phyloP scores from a whole-genome alignment of 108 stramenopile species.

The Pseudonitzschia multistriata region DNA sequence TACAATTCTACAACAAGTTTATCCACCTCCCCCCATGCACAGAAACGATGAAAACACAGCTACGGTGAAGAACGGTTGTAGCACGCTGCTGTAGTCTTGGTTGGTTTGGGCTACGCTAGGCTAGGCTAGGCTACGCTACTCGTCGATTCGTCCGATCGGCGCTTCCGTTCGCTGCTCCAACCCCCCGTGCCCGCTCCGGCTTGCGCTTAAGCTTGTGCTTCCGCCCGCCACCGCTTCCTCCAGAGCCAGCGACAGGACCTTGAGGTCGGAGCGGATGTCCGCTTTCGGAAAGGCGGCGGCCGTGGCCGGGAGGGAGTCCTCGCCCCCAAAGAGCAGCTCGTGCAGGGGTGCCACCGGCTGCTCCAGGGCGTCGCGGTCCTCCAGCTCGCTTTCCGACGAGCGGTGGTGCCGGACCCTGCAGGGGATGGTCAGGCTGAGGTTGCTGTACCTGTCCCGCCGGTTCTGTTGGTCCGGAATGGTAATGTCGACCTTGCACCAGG shows the following conservation, averaged over 20 bases:
- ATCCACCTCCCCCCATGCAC: no score
- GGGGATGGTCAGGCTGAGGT: slow-evolving; percentile 42
- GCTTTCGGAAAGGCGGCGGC: slow-evolving; percentile 10
- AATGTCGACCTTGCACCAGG: slow-evolving; percentile 45
- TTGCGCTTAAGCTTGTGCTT: neutral
- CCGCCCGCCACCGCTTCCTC: slow-evolving; percentile 6
- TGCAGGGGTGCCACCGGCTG: slow-evolving; percentile 28
- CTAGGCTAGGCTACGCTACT: no score
- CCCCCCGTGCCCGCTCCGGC: no score
- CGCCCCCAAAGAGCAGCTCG: slow-evolving; percentile 9
- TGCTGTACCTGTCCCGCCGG: neutral
- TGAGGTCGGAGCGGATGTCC: slow-evolving; percentile 39
- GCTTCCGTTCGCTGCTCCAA: no score
- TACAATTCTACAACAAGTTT: no score
- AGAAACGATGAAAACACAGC: no score
- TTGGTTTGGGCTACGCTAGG: no score
- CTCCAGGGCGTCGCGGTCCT: slow-evolving; percentile 17
- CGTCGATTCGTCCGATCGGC: no score
- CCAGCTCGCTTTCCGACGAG: neutral
- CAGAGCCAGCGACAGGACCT: slow-evolving; percentile 36
- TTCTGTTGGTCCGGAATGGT: slow-evolving; percentile 35
- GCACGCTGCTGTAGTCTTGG: no score
- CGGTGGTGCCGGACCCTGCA: slow-evolving; percentile 29
- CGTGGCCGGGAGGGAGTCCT: neutral
- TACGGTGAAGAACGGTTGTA: no score